phyloP scores from a whole-genome alignment of 2,329 filamentous ascomycete genomes.

The Fonsecaea monophora region DNA sequence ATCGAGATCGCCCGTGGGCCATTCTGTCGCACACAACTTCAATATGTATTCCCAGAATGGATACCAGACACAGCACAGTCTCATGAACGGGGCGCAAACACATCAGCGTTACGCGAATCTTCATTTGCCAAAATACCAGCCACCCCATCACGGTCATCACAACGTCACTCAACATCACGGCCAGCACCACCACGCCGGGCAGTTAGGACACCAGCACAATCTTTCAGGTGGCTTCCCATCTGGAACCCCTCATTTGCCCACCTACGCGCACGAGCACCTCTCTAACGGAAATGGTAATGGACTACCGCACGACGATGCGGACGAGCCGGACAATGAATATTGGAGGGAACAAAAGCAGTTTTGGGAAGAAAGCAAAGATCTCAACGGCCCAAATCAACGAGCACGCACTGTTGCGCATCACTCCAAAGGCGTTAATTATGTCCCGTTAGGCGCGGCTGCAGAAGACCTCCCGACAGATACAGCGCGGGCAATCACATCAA shows the following conservation, averaged over 20 bases:
- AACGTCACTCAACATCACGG: constrained; percentile 49
- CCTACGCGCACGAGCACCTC: constrained; percentile 55
- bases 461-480: constrained; percentile 60
- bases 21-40: constrained; percentile 53
- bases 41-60: constrained; percentile 56
- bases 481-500: constrained; percentile 70
- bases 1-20: constrained; percentile 55
- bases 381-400: constrained; percentile 76
- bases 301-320: constrained; percentile 63
- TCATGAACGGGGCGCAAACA: constrained; percentile 58
- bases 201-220: constrained; percentile 58
- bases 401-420: constrained; percentile 56
- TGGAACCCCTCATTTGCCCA: constrained; percentile 64
- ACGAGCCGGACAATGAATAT: constrained; percentile 70
- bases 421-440: constrained; percentile 53
- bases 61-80: constrained; percentile 56
- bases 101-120: constrained; percentile 57
- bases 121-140: constrained; percentile 57
- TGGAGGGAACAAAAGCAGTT: constrained; percentile 88
- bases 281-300: constrained; percentile 64
- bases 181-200: constrained; percentile 47
- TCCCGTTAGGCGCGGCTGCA: constrained; percentile 56
- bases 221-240: constrained; percentile 56
- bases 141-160: constrained; percentile 54
- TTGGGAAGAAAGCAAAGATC: constrained; percentile 74